Evolutionary conservation across 768 basidiomycete species (phyloP), one percentile per base, ranked within the genome.

Genomic region (Melanogaster broomeanus): DNA sequence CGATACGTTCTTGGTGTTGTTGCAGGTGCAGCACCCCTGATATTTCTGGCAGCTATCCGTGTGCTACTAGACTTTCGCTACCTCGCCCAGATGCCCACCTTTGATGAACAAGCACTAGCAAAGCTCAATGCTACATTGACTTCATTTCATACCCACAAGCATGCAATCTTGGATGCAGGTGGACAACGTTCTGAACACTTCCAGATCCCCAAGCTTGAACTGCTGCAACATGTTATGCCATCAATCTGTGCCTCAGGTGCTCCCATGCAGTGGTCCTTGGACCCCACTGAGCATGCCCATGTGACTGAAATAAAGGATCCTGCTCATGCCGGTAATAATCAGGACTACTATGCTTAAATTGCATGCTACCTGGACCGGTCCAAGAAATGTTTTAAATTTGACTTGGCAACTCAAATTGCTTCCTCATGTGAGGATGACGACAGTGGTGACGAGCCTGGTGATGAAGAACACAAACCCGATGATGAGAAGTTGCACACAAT

Each of bases 201-300:
- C 60, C 45, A 68, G 19, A 76, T 78, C 35, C 75, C 72, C 2
- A 78, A 78, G 55, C 67, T 76, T 9, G 72, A 74, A 45, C 61
- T 72, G 19, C 49, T 74, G 10, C 70, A 73, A 28, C 69, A 66
- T 41, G 63, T 75, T 6, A 53, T 61, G 3, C 49, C 58, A 2
- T 68, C 57, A 47, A 71, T 73, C 24, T 47, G 51, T 10, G 37
- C 39, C 13, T 63, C 58, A 31, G 74, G 75, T 0, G 63, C 57
- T n/a, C 42, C 65, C 5, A 62, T 63, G 6, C 68, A 76, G 45
- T 73, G 63, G 64, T 66, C 69, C 37, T 64, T 68, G 1, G 68
- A 77, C 57, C 47, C 59, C 9, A 74, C 72, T 10, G 66, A 76
- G 48, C 61, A 66, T 37, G 57, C 65, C 3, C 66, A 75, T 42